Evolutionary conservation across 495 filamentous ascomycete genomes (phyloP).

Genomic region (Sabuloglossum arenarium): DNA sequence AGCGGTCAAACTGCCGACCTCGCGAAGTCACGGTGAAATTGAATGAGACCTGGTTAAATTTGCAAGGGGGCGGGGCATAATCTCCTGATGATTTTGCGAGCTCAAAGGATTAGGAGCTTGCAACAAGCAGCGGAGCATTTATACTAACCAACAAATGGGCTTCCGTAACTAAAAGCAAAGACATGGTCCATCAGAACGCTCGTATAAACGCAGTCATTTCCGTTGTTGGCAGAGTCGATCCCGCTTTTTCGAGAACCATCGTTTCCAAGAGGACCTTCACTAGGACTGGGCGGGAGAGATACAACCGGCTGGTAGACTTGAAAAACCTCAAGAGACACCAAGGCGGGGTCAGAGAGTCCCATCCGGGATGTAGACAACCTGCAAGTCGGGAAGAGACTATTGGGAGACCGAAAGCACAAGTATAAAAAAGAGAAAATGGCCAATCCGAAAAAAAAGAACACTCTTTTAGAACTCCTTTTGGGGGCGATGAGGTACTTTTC

Average conservation of each 20-base stretch:
- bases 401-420: background rate
- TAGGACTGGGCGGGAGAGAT: background rate
- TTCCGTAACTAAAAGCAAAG: constrained; percentile 59
- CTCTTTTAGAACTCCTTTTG: background rate
- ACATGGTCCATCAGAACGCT: constrained; percentile 43
- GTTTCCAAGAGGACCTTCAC: background rate
- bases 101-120: constrained; percentile 1
- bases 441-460: background rate
- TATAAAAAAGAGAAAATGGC: background rate
- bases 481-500: background rate
- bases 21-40: constrained; percentile 61
- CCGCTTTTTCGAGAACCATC: background rate
- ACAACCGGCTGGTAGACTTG: background rate
- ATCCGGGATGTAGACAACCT: background rate
- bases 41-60: constrained; percentile 60
- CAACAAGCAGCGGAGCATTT: background rate
- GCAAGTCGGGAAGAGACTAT: background rate
- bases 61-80: constrained; percentile 47
- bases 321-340: background rate
- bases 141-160: constrained; percentile 48
- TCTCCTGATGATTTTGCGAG: constrained; percentile 22
- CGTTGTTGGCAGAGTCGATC: background rate
- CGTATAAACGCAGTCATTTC: constrained; percentile 18
- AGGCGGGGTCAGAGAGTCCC: background rate
- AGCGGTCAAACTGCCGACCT: constrained; percentile 61